Base-by-base conservation (phyloP, 2,329 filamentous ascomycete species). In the Ceratocystis huliohia region DNA sequence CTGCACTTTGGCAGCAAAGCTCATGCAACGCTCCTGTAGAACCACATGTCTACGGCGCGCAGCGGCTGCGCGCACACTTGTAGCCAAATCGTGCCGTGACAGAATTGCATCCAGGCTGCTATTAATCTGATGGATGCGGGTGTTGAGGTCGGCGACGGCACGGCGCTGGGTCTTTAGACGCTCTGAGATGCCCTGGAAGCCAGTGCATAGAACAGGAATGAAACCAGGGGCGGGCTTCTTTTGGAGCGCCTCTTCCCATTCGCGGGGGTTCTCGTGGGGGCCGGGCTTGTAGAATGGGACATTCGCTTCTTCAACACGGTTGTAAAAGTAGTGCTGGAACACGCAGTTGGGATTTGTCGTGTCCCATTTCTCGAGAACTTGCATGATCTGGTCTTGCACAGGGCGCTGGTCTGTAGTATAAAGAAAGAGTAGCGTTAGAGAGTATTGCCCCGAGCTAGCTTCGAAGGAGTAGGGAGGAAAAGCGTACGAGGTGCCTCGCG, bases 241-340 rank as follows among this genome's bases (percentile, higher is more conserved):
- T 70, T 88, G 84, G 33, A 93, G 81, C 0, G 90, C 90, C 71
- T 91, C 88, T 72, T 95, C 90, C 88, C 89, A 95, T 73, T 89
- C 88, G 70, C 84, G 82, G 46, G 87, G 84, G 72, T 92, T 86
- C 73, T 94, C 90, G 70, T 83, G 79, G 1, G 84, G 78, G 17
- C 83, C 80, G 1, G 88, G 88, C 69, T 86, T 83, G 75, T 88
- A 92, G 74, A 88, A 91, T 10, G 88, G 88, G n/a, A 88, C 86
- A 73, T 83, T 82, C 64, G 84, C 82, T 72, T 88, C 84, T 69
- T 88, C 86, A 69, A 92, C 88, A 70, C 89, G 85, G 77, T 94
- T 94, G 80, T 94, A 95, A 74, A 94, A 90, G 78, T 93, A 93
- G 73, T 88, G 80, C 74, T 90, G 88, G 78, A 94, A 91, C 33